Evolutionary conservation across 495 filamentous ascomycete genomes (phyloP).

Genomic region (Aspergillus funiculosus): DNA sequence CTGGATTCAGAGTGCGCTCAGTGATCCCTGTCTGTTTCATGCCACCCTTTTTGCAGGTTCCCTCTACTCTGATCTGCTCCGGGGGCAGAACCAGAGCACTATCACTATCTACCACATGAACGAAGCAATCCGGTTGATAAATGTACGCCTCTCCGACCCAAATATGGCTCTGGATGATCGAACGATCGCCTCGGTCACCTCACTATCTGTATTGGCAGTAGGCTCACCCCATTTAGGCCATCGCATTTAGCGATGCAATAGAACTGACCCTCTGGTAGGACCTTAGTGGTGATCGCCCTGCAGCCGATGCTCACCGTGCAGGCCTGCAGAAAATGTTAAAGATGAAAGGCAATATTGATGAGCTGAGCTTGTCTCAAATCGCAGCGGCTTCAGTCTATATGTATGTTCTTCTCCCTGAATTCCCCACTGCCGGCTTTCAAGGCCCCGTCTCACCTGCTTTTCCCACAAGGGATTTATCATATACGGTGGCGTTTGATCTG

Average conservation of each 20-base stretch:
- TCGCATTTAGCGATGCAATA: no score
- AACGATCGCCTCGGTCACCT: slow-evolving; percentile 3
- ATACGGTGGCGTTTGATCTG: no score
- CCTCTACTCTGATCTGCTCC: not conserved
- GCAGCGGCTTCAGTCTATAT: not conserved
- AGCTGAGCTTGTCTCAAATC: slow-evolving; percentile 4
- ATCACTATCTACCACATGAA: not conserved
- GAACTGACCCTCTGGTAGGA: not conserved
- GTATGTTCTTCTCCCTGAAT: not conserved
- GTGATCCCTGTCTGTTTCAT: slow-evolving; percentile 1
- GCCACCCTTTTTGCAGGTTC: not conserved
- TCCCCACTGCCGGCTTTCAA: not conserved
- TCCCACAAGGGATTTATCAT: no score
- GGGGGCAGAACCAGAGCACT: no score
- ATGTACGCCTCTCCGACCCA: slow-evolving; percentile 3
- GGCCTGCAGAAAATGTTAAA: slow-evolving; percentile 2
- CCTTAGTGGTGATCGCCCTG: slow-evolving; percentile 1
- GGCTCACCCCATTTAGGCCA: no score
- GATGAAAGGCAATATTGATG: not conserved
- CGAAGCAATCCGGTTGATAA: slow-evolving; percentile 2
- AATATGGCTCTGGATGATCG: slow-evolving; percentile 3
- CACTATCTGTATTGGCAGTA: slow-evolving; percentile 5
- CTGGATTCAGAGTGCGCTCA: not conserved
- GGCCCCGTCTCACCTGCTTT: no score
- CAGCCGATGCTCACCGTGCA: not conserved